These are phyloP conservation scores for Papilionanthe hybrid DNA, from an alignment of 116 monocot species.

Conservation along the genomic window DNA sequence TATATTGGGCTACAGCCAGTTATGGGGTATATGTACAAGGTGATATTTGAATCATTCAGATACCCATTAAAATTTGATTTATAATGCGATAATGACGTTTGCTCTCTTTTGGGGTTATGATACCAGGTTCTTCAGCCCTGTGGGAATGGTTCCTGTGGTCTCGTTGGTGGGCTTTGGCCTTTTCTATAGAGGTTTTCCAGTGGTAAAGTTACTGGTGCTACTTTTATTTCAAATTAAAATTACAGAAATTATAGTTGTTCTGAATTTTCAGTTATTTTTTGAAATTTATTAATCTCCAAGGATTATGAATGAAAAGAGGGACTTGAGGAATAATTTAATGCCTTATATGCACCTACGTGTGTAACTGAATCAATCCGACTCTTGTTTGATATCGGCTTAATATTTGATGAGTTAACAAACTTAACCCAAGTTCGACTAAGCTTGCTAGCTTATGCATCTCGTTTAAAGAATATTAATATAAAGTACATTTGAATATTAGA, in stretches of 20 bases:
- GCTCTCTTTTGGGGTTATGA: conserved; percentile 2
- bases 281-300: background rate
- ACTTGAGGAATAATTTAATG: too few relatives aligned
- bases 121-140: conserved; percentile 80
- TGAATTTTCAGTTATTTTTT: background rate
- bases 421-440: too few relatives aligned
- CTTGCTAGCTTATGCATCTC: too few relatives aligned
- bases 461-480: too few relatives aligned
- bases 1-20: conserved; percentile 86
- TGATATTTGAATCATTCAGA: conserved; percentile 13
- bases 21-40: conserved; percentile 97
- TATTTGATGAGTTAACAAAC: too few relatives aligned
- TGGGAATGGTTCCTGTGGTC: conserved; percentile 88
- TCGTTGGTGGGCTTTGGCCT: conserved; percentile 85
- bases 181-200: conserved; percentile 91
- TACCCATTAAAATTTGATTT: background rate
- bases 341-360: too few relatives aligned
- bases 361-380: too few relatives aligned
- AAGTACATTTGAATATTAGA: too few relatives aligned
- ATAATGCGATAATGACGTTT: background rate
- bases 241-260: background rate
- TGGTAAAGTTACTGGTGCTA: conserved; percentile 30
- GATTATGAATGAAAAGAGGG: background rate
- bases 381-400: too few relatives aligned
- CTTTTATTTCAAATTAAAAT: background rate